phyloP scores from a whole-genome alignment of 495 filamentous ascomycete species.

The Aspergillus coremiiformis region DNA sequence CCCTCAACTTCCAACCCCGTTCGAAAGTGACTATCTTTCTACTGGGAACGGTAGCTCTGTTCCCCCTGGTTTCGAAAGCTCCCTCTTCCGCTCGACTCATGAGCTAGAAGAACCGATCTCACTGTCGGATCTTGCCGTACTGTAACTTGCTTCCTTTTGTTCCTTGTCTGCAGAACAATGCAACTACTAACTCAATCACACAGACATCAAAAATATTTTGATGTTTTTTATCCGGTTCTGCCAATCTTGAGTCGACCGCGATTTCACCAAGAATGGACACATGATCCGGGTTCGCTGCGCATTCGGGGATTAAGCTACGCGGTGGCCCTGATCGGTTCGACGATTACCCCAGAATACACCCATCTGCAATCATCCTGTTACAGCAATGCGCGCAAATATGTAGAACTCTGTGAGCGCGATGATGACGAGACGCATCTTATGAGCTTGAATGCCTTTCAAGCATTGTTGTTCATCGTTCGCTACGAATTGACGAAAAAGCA shows the following conservation, averaged over 20 bases:
- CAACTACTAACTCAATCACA: neutral
- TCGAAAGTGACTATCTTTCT: no score
- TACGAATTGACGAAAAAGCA: constrained; percentile 15
- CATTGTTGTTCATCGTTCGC: constrained; percentile 11
- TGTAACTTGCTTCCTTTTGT: no score
- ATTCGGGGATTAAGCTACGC: constrained; percentile 9
- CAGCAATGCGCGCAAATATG: no score
- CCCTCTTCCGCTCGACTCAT: no score
- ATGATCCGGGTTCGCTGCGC: constrained; percentile 1
- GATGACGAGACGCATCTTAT: constrained; percentile 8
- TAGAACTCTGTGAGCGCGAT: no score
- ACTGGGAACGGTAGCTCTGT: no score
- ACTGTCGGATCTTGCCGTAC: no score
- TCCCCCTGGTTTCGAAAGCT: no score
- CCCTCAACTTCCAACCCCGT: no score
- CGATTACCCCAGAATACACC: neutral
- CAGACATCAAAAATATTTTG: constrained; percentile 13
- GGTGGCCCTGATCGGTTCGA: constrained; percentile 10
- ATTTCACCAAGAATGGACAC: constrained; percentile 8
- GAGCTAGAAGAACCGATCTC: no score
- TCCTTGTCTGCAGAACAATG: no score
- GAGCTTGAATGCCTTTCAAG: constrained; percentile 10
- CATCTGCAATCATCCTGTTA: no score
- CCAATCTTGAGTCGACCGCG: constrained; percentile 8
- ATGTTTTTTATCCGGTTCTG: constrained; percentile 10